Conservation (phyloP, 2,329 filamentous ascomycete species). For the Emergomyces orientalis region DNA sequence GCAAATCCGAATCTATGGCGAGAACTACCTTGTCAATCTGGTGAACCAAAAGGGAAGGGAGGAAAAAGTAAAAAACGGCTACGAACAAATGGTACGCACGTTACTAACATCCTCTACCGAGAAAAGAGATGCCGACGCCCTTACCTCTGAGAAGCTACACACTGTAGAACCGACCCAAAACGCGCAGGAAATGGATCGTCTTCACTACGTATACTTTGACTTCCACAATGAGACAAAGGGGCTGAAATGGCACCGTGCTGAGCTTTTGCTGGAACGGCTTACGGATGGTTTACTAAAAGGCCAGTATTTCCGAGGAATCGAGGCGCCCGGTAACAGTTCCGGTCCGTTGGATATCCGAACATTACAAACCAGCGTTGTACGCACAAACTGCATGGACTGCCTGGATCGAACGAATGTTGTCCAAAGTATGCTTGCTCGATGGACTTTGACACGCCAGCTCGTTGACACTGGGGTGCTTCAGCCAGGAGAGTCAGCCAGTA, state of each 20-base stretch:
- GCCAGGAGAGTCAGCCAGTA: constrained; percentile 66
- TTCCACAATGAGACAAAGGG: constrained; percentile 98
- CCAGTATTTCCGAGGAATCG: constrained; percentile 85
- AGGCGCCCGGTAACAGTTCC: constrained; percentile 62
- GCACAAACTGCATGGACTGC: constrained; percentile 99
- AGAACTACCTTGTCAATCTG: constrained; percentile 94
- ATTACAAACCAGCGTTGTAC: constrained; percentile 79
- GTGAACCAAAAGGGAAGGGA: constrained; percentile 96
- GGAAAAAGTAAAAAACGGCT: constrained; percentile 78
- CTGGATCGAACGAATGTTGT: constrained; percentile 96
- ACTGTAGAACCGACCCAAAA: constrained; percentile 57
- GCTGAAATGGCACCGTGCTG: constrained; percentile 82
- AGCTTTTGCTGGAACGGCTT: constrained; percentile 74
- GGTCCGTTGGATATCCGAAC: constrained; percentile 70
- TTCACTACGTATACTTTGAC: constrained; percentile 98
- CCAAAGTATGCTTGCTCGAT: constrained; percentile 90
- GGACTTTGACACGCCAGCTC: constrained; percentile 80
- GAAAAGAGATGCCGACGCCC: constrained; percentile 52
- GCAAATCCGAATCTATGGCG: constrained; percentile 86
- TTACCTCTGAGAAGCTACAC: constrained; percentile 71
- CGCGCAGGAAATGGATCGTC: constrained; percentile 61
- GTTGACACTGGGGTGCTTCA: constrained; percentile 71
- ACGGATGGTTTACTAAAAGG: constrained; percentile 66
- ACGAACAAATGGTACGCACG: constrained; percentile 77
- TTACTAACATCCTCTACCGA: constrained; percentile 63